Percentiles rank a stretch among this genome's conserved stretches.
phyloP scores from a whole-genome alignment of 192 early-diverging fungal species.

The Linnemannia schmuckeri region DNA sequence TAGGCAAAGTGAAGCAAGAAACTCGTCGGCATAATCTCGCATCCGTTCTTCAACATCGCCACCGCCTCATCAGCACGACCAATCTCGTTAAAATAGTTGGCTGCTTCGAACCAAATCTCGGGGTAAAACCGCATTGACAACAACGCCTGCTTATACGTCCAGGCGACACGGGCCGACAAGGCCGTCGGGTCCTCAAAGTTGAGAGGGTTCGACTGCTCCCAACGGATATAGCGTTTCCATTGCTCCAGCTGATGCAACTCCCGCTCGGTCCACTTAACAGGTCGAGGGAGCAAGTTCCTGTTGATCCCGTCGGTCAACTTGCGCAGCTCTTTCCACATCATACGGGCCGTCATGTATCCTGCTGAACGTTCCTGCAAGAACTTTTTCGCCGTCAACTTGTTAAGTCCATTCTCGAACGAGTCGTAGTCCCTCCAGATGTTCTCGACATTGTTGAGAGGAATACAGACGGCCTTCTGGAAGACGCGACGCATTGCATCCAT shows the following conservation, averaged over 20 bases:
- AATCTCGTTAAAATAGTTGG: constrained; percentile 68
- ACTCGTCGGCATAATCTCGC: constrained; percentile 80
- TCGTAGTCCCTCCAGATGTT: constrained; percentile 98
- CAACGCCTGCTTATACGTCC: constrained; percentile 90
- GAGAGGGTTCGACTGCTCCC: constrained; percentile 93
- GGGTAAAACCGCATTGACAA: constrained; percentile 88
- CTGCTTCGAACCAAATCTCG: constrained; percentile 88
- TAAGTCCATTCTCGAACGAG: constrained; percentile 87
- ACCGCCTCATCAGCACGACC: constrained; percentile 73
- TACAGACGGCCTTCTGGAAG: constrained; percentile 89
- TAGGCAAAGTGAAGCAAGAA: constrained; percentile 80
- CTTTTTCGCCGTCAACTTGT: constrained; percentile 92
- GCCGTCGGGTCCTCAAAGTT: constrained; percentile 73
- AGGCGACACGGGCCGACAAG: constrained; percentile 79
- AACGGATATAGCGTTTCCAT: constrained; percentile 92
- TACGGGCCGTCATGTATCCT: constrained; percentile 95
- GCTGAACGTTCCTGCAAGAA: constrained; percentile 87
- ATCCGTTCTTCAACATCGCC: constrained; percentile 72
- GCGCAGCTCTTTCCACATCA: constrained; percentile 84
- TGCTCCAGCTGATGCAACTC: constrained; percentile 71
- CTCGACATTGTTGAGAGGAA: constrained; percentile 90
- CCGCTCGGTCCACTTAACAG: constrained; percentile 83
- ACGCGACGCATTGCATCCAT: constrained; percentile 86
- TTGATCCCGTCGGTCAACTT: constrained; percentile 84
- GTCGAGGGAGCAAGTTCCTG: constrained; percentile 75